Evolutionary conservation across 129 eudicot genomes (phyloP), one percentile per base, ranked within the genome.

Genomic region (Artemisia tridentata): DNA sequence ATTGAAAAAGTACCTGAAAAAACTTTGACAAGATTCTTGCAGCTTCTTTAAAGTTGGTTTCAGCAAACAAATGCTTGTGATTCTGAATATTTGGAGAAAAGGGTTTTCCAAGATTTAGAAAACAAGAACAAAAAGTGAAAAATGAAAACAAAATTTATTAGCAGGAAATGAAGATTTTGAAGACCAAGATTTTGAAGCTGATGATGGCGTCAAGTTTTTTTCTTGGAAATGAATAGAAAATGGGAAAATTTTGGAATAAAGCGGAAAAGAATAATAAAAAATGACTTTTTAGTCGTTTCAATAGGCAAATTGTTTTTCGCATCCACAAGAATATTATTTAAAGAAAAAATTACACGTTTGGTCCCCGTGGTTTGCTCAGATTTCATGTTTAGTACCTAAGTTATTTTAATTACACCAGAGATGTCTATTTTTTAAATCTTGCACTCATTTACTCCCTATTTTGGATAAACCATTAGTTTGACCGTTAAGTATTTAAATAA

Each of bases 101-200:
- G 80, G 76, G 80, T 62, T 50, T 38, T 2, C 13, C 51, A 76
- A 3, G n/a, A 3, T 12, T 25, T 46, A 38, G 21, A 18, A 38
- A 67, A 41, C 69, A 68, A 76, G 75, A 76, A 68, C 59, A 51
- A 17, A 49, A 29, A 12, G 50, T 50, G 31, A 57, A 48, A 27
- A 12, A n/a, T 3, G 18, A 45, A 12, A 69, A 31, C 4, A 52
- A 62, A 21, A 46, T 45, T n/a, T 49, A 64, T 52, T 48, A 41
- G 3, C 49, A 38, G 10, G 52, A 75, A 55, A 56, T 7, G 61
- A 78, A 34, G 61, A 76, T 48, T 23, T 27, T 25, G 70, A 76
- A 68, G 53, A 51, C 75, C 58, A 69, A 60, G 75, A 23, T 21
- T 21, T 21, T 21, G 25, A 61, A 61, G 65, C 65, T 60, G 72